Evolutionary conservation across 2,329 filamentous ascomycete species (phyloP), one percentile per base, ranked within the genome.

Genomic region (Epicoccum sorghinum): DNA sequence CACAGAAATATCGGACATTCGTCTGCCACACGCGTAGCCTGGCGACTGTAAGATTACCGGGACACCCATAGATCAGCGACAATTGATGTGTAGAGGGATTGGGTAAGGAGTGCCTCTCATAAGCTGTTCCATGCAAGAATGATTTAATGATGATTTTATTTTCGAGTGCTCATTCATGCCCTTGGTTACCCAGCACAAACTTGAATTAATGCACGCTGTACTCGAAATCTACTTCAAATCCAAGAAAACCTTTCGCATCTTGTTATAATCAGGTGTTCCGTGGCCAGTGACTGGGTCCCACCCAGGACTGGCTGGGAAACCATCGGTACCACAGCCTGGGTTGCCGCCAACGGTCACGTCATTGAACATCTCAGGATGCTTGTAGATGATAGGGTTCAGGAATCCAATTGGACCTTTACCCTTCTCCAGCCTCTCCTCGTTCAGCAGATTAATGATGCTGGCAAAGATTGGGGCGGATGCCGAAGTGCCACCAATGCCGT

Each of bases 331-430:
- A 52, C 75, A 76, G 0, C 75, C 73, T 12, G 55, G 66, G 4
- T 65, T 66, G 0, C 59, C 57, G 8, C 75, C 74, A 9, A 58
- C 44, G 38, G 53, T 70, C 56, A 66, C 75, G 58, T 85, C 82
- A 2, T 74, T 81, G 32, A 66, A 62, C 1, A 73, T 79, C 27
- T 58, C 55, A 25, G 71, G 64, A 39, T 75, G 73, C 12, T 77
- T 78, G 62, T 86, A 86, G 1, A 86, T 67, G 77, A 80, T 83
- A 0, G 82, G 83, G 59, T 86, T 86, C 41, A 86, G 56, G 74
- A 85, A 85, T 0, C 84, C 83, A 50, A 86, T 68, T 0, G 77
- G 69, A 0, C 75, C 62, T 62, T 81, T 78, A 3, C 80, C 80
- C 4, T 70, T 73, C 2, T 76, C 68, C 14, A 86, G 66, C 13